A percentile compares a stretch with the other conserved stretches of the same genome.
phyloP scores from a whole-genome alignment of 1,284 basidiomycete species.

The Moniliophthora roreri region DNA sequence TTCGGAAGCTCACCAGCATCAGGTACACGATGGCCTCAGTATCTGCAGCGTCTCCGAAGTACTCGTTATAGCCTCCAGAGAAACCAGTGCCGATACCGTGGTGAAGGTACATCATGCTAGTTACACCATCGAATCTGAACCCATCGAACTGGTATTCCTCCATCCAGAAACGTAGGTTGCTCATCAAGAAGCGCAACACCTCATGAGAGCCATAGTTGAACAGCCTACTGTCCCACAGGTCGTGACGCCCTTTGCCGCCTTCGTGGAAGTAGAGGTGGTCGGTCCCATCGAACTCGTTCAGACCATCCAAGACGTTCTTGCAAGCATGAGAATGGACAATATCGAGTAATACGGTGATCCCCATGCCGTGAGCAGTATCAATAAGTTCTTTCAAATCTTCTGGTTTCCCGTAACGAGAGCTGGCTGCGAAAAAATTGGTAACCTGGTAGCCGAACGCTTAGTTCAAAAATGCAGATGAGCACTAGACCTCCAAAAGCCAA shows the following conservation, averaged over 20 bases:
- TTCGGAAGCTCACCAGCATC: conserved; percentile 83
- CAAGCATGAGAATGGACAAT: conserved; percentile 98
- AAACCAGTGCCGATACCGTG: conserved; percentile 98
- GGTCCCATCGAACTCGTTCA: conserved; percentile 95
- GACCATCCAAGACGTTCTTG: conserved; percentile 95
- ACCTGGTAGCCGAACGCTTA: conserved; percentile 97
- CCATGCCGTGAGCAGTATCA: conserved; percentile 93
- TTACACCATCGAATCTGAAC: conserved; percentile 98
- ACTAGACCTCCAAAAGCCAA: conserved; percentile 10
- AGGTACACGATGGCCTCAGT: conserved; percentile 91
- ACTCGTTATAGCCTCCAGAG: conserved; percentile 97
- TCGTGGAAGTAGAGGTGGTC: conserved; percentile 98
- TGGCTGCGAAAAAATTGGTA: conserved; percentile 97
- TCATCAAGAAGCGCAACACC: conserved; percentile 91
- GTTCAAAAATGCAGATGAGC: background rate
- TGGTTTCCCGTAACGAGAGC: conserved; percentile 91
- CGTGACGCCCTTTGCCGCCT: conserved; percentile 87
- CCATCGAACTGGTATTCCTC: conserved; percentile 97
- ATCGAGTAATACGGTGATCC: conserved; percentile 91
- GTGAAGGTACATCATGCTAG: conserved; percentile 98
- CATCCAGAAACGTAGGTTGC: conserved; percentile 94
- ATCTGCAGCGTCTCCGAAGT: conserved; percentile 88
- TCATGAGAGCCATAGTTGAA: conserved; percentile 98
- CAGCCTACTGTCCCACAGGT: conserved; percentile 94
- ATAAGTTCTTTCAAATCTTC: conserved; percentile 96